Conservation (phyloP, 495 filamentous ascomycete species). For the Talaromyces adpressus region DNA sequence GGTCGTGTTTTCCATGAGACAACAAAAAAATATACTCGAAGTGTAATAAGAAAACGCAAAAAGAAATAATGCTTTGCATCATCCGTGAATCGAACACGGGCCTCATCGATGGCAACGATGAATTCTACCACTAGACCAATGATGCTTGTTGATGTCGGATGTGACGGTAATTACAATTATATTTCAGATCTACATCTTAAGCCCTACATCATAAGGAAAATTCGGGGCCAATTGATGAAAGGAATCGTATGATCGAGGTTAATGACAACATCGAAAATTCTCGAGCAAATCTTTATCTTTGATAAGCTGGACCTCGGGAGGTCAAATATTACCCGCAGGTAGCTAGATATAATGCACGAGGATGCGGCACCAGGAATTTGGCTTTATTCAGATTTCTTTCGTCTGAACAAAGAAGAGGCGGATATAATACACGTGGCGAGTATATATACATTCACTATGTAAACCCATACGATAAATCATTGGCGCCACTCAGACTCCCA, state of each 20-base stretch:
- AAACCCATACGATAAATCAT: background rate
- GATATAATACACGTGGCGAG: background rate
- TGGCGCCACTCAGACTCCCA: background rate
- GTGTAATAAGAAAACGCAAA: background rate
- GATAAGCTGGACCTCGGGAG: too few relatives aligned
- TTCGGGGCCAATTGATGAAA: background rate
- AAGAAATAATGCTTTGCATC: slow-evolving; percentile 26
- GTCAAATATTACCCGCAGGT: too few relatives aligned
- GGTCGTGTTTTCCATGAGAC: background rate
- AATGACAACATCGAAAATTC: too few relatives aligned
- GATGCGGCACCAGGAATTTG: too few relatives aligned
- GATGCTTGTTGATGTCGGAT: slow-evolving; percentile 25
- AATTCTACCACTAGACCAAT: slow-evolving; percentile 57
- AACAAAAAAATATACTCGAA: background rate
- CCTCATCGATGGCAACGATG: slow-evolving; percentile 54
- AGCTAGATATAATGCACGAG: too few relatives aligned
- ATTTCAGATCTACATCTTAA: background rate
- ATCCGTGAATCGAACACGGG: slow-evolving; percentile 54
- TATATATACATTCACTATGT: background rate
- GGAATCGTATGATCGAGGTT: background rate
- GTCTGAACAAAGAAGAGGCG: background rate
- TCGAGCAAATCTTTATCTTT: too few relatives aligned
- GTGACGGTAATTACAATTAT: background rate
- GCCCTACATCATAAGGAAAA: too few relatives aligned
- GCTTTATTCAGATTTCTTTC: background rate